Base-by-base conservation (phyloP, 169 alveolate species). In the Plasmodium falciparum region DNA sequence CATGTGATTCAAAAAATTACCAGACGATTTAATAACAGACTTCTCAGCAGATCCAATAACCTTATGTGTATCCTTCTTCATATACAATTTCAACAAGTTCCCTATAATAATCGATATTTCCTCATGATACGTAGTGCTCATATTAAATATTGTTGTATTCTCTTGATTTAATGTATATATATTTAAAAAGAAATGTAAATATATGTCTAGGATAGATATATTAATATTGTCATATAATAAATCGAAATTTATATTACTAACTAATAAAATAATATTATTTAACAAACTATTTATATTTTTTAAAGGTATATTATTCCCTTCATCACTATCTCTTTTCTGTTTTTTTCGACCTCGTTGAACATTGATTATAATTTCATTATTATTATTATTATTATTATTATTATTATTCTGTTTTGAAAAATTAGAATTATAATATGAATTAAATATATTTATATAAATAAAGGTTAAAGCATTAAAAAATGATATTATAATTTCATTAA, bases 321-420 rank as follows among this genome's bases (percentile, higher is more conserved):
- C 91, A 13, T 83, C 91, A 49, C 24, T 70, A 1, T 67, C 91
- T 73, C 71, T 83, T 70, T 83, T 83, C 24, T 49, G 62, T 45
- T 83, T 83, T 83, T 83, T 83, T 24, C 91, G 58, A 62, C 91
- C 91, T 43, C 91, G 69, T 66, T 83, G 91, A 29, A 54, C 85
- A 70, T 56, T 83, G 13, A 67, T 39, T 39, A 83, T 33, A 12
- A 83, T 50, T 29, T 83, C 91, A 6, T 52, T 17, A 58, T 83
- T 83, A 17, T 39, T 67, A n/a, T n/a, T n/a, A n/a, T n/a, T n/a
- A n/a, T n/a, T n/a, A n/a, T n/a, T n/a, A n/a, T n/a, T n/a, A n/a
- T n/a, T n/a, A n/a, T 83, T 83, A 17, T 39, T 67, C 7, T 83
- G 83, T 15, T 83, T 83, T 17, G 73, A 54, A 63, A 83, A 83